Conservation (phyloP, 2,329 filamentous ascomycete genomes). For the Monosporascus sp. region DNA sequence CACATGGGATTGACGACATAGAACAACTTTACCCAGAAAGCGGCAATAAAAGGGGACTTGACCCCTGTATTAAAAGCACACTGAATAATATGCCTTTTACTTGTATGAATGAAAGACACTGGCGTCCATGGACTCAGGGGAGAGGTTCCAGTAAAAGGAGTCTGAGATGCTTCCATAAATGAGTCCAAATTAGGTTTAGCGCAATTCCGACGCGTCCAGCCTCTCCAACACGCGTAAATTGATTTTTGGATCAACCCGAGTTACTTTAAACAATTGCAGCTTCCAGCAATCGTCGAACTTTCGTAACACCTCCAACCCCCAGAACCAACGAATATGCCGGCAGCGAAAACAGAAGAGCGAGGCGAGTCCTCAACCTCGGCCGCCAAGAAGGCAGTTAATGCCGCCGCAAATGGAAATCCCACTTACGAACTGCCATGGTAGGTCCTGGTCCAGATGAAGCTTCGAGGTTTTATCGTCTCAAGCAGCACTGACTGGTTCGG, state of each 20-base stretch:
- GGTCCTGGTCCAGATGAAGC: slow-evolving; percentile 7
- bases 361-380: slow-evolving; percentile 59
- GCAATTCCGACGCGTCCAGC: slow-evolving; percentile 15
- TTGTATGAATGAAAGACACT: too few species aligned
- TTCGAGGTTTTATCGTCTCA: neutral
- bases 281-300: neutral
- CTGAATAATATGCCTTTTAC: too few species aligned
- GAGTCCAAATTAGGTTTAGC: slow-evolving; percentile 2
- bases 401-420: slow-evolving; percentile 43
- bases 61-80: too few species aligned
- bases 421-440: slow-evolving; percentile 79
- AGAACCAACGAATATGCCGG: slow-evolving; percentile 35
- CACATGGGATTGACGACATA: too few species aligned
- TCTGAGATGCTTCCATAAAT: too few species aligned
- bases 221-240: slow-evolving; percentile 25
- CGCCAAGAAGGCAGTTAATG: slow-evolving; percentile 49
- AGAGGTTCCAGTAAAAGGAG: too few species aligned
- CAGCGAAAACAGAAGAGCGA: slow-evolving; percentile 42
- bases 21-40: too few species aligned
- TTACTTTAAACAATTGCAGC: neutral
- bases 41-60: too few species aligned
- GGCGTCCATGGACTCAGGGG: too few species aligned
- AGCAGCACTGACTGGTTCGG: neutral
- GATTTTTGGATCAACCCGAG: slow-evolving; percentile 8
- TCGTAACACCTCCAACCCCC: neutral